Base-by-base conservation (phyloP, 352 stramenopile genomes). In the Globisporangium solare region DNA sequence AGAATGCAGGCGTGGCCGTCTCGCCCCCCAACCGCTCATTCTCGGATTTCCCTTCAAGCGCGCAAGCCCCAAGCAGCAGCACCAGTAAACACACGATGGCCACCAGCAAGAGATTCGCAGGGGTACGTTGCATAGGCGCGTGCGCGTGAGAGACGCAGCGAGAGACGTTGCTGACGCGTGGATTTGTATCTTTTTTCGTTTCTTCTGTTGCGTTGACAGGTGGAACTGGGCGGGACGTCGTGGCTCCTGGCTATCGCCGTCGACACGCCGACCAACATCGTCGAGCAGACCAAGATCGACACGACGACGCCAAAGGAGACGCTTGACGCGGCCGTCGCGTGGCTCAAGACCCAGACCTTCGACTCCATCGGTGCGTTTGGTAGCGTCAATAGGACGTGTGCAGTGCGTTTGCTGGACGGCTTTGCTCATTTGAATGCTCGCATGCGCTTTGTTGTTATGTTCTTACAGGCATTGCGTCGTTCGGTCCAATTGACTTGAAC, bases 171-270 rank as follows among this genome's bases (percentile, higher is more conserved):
- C 24, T 58, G 17, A 60, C 31, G 18, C 15, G 42, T 24, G 22
- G 7, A 10, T 20, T 27, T 43, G 40, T 27, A 35, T 45, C 31
- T 59, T 22, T 48, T n/a, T 48, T 32, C 43, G 27, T 46, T 37
- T n/a, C n/a, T n/a, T n/a, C n/a, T n/a, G n/a, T n/a, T 51, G 46
- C 7, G 46, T 10, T 5, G 20, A 21, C 37, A 79, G 69, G 67
- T 99, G 21, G 96, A 99, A 83, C 86, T 96, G 47, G 96, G 96
- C 47, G 96, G 96, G 35, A 98, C 95, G 32, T 96, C 94, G 50
- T 99, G 96, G 83, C 72, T 97, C 31, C 77, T 96, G 27, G 93
- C 93, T 21, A 90, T 99, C 39, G 94, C 93, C 14, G 71, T 94
- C 47, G 71, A 92, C 61, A 67, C 92, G 57, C 84, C 87, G 21